Percentiles rank a stretch among this genome's conserved stretches.
phyloP scores from a whole-genome alignment of 495 filamentous ascomycete genomes.

The Penicillium alfredii region DNA sequence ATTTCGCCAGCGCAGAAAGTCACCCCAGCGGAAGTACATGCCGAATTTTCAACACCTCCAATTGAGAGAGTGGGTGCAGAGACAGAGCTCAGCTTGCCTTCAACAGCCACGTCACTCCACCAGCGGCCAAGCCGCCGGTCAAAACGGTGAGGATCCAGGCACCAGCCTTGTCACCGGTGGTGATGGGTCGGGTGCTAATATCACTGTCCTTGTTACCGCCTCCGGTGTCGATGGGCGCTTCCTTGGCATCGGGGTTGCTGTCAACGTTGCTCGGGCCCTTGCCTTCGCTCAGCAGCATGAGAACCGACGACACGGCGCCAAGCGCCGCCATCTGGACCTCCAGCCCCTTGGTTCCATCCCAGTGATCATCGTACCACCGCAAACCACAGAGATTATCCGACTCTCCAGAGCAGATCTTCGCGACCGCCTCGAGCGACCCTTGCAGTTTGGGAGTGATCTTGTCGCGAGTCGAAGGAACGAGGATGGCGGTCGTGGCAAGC shows the following conservation, averaged over 20 bases:
- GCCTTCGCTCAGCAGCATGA: slow-evolving; percentile 21
- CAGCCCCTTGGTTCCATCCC: slow-evolving; percentile 59
- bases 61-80: too few relatives aligned
- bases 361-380: slow-evolving; percentile 57
- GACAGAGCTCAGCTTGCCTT: too few relatives aligned
- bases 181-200: slow-evolving; percentile 25
- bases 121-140: too few relatives aligned
- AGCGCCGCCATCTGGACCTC: slow-evolving; percentile 48
- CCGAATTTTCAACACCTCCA: too few relatives aligned
- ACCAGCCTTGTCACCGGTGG: slow-evolving; percentile 48
- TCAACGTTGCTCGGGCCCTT: slow-evolving; percentile 10
- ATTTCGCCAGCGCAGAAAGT: too few relatives aligned
- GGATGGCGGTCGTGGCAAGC: slow-evolving; percentile 65
- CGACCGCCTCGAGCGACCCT: slow-evolving; percentile 62
- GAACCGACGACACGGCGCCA: slow-evolving; percentile 44
- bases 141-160: slow-evolving; percentile 59
- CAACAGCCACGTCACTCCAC: too few relatives aligned
- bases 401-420: slow-evolving; percentile 57
- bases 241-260: slow-evolving; percentile 19
- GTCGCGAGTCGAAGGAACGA: slow-evolving; percentile 54
- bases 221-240: slow-evolving; percentile 3
- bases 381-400: slow-evolving; percentile 63
- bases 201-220: neutral
- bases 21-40: too few relatives aligned
- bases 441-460: slow-evolving; percentile 59